A percentile compares a stretch with the other conserved stretches of the same genome.
Evolutionary conservation across 2,329 filamentous ascomycete species (phyloP).

Genomic region (Huntiella savannae): DNA sequence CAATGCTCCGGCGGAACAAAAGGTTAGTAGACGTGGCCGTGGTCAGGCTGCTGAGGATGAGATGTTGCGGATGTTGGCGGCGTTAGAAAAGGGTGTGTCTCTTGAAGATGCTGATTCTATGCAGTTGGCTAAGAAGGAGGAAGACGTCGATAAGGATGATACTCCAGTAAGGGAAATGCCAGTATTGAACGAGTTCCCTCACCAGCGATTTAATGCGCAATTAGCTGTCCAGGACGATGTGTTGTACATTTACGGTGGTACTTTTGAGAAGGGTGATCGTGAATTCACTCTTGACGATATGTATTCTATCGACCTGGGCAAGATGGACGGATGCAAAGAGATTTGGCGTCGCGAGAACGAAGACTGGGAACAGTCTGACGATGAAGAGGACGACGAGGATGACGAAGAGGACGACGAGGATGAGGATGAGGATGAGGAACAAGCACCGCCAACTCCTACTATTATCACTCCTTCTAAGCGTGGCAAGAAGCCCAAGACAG

Average conservation of each 20-base stretch:
- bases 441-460: constrained; percentile 24
- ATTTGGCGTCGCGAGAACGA: constrained; percentile 68
- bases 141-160: constrained; percentile 29
- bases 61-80: constrained; percentile 66
- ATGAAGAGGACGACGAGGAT: constrained; percentile 41
- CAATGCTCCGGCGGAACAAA: constrained; percentile 23
- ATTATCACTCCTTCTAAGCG: constrained; percentile 34
- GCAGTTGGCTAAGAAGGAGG: constrained; percentile 27
- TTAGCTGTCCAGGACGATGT: constrained; percentile 81
- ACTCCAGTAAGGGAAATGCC: constrained; percentile 42
- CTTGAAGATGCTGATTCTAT: constrained; percentile 33
- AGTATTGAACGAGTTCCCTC: constrained; percentile 65
- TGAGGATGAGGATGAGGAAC: constrained; percentile 30
- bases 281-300: constrained; percentile 95
- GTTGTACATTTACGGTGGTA: constrained; percentile 87
- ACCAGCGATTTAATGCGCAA: constrained; percentile 78
- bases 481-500: constrained; percentile 30
- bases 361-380: constrained; percentile 55
- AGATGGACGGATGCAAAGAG: constrained; percentile 83
- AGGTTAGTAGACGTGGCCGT: constrained; percentile 44
- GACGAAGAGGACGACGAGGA: constrained; percentile 36
- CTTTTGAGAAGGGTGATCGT: constrained; percentile 82
- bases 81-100: constrained; percentile 57
- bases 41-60: constrained; percentile 86
- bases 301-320: constrained; percentile 83